These are phyloP conservation scores for Cordyceps javanica DNA, from an alignment of 2,329 filamentous ascomycete species.

Conservation along the genomic window DNA sequence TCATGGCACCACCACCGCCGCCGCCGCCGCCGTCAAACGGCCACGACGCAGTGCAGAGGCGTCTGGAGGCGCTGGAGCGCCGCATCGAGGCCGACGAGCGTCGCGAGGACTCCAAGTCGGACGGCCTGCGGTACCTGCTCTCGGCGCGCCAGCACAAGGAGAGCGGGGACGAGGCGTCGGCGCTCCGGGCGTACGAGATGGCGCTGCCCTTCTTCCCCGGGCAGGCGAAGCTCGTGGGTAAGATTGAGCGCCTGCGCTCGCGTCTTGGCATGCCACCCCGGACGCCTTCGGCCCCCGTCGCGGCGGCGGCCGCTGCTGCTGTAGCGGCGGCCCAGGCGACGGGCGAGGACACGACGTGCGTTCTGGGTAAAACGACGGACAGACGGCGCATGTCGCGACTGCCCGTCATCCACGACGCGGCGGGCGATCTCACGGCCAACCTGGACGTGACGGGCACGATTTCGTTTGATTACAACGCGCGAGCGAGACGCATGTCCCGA, in stretches of 20 bases:
- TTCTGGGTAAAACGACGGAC: not conserved
- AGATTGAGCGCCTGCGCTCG: slow-evolving; percentile 58
- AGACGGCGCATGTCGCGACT: slow-evolving; percentile 11
- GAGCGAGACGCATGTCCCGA: slow-evolving; percentile 16
- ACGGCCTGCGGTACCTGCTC: slow-evolving; percentile 79
- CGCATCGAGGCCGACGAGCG: slow-evolving; percentile 64
- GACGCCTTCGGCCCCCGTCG: slow-evolving; percentile 9
- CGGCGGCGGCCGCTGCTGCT: slow-evolving; percentile 1
- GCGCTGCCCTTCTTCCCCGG: slow-evolving; percentile 81
- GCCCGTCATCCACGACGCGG: slow-evolving; percentile 3
- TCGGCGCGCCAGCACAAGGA: slow-evolving; percentile 89
- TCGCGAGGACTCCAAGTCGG: slow-evolving; percentile 65
- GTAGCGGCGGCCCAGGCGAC: not conserved
- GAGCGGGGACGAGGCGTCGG: slow-evolving; percentile 68
- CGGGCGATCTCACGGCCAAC: slow-evolving; percentile 4
- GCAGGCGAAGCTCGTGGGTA: slow-evolving; percentile 68
- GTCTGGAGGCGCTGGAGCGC: slow-evolving; percentile 77
- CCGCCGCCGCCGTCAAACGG: slow-evolving; percentile 28
- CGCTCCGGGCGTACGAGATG: slow-evolving; percentile 78
- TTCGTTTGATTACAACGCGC: slow-evolving; percentile 4
- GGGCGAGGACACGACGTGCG: not conserved
- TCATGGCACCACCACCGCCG: slow-evolving; percentile 26
- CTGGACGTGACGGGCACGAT: slow-evolving; percentile 8
- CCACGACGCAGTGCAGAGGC: slow-evolving; percentile 65
- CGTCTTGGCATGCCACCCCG: slow-evolving; percentile 35